Evolutionary conservation across 768 basidiomycete species (phyloP).

Genomic region (Rhizopogon sp.): DNA sequence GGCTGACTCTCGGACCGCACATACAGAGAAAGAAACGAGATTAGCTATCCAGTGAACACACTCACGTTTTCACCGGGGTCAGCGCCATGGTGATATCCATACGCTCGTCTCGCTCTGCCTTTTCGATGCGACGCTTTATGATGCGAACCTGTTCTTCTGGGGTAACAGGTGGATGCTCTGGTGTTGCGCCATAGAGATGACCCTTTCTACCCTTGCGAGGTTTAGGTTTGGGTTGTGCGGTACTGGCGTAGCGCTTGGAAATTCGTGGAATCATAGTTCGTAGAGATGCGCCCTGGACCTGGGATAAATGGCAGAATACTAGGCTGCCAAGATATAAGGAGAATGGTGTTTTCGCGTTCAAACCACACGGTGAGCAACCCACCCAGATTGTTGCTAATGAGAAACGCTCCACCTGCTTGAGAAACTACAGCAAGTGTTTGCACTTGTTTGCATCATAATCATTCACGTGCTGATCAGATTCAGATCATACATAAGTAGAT

Average conservation of each 20-base stretch:
- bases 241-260: constrained; percentile 1
- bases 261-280: constrained; percentile 4
- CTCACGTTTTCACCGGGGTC: constrained; percentile 33
- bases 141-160: constrained; percentile 12
- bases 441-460: no score
- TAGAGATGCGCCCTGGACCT: background rate
- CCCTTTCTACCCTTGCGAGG: constrained; percentile 1
- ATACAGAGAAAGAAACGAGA: background rate
- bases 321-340: background rate
- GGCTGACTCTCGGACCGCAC: background rate
- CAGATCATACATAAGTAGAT: no score
- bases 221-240: background rate
- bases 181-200: background rate
- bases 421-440: no score
- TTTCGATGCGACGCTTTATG: constrained; percentile 22
- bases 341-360: background rate
- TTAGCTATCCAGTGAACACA: background rate
- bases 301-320: no score
- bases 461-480: no score
- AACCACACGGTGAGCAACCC: background rate
- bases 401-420: no score
- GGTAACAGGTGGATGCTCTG: constrained; percentile 18
- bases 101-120: constrained; percentile 40
- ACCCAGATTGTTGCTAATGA: no score
- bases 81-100: constrained; percentile 31